Evolutionary conservation across 495 filamentous ascomycete genomes (phyloP).

Genomic region (Penicillium lividum): DNA sequence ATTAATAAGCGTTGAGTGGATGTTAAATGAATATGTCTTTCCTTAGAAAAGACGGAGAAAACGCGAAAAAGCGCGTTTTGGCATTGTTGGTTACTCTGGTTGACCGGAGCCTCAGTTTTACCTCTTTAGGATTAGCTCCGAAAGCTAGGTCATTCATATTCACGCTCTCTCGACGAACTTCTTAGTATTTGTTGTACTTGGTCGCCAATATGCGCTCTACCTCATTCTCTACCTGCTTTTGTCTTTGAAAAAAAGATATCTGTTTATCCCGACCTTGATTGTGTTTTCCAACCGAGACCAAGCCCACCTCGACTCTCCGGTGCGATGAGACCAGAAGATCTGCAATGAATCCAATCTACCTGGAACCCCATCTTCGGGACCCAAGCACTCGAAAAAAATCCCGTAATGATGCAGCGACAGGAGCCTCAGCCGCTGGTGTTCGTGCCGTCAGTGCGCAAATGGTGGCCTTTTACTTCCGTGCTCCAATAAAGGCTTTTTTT

Average conservation of each 20-base stretch:
- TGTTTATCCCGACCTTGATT: background rate
- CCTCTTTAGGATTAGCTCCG: conserved; percentile 21
- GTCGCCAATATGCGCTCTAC: background rate
- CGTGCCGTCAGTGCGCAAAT: conserved; percentile 77
- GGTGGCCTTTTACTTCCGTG: conserved; percentile 85
- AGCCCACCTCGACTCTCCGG: background rate
- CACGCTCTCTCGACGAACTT: background rate
- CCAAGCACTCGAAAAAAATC: conserved; percentile 35
- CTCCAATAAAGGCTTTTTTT: conserved; percentile 88
- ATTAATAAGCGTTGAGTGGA: conserved; percentile 7
- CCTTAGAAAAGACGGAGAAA: conserved; percentile 9
- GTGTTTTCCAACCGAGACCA: background rate
- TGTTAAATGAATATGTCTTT: background rate
- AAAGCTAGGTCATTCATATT: background rate
- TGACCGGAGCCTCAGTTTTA: conserved; percentile 26
- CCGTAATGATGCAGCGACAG: conserved; percentile 72
- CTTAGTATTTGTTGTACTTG: background rate
- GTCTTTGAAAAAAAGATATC: background rate
- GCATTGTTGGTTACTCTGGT: conserved; percentile 11
- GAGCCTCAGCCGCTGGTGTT: conserved; percentile 72
- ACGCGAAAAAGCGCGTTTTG: conserved; percentile 38
- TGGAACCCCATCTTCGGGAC: conserved; percentile 24
- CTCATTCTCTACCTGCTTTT: background rate
- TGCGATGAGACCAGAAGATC: conserved; percentile 8
- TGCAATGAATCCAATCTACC: conserved; percentile 22